phyloP scores from a whole-genome alignment of 2,329 filamentous ascomycete species.

The Ploettnerulaceae sp. region DNA sequence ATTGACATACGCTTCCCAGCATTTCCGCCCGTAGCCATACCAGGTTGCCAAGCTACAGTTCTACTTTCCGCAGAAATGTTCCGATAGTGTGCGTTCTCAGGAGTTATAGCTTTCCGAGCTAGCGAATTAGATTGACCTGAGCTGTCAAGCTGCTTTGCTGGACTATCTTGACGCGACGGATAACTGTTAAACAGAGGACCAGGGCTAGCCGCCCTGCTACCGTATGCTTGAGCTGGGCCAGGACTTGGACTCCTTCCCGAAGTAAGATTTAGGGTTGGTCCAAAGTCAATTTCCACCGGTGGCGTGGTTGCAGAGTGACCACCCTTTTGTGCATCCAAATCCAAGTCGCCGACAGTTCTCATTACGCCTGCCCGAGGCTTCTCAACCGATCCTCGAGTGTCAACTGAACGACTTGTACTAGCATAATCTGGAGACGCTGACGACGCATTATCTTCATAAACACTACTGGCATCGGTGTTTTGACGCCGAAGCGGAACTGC shows the following conservation, averaged over 20 bases:
- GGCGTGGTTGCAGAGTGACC: conserved; percentile 39
- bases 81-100: conserved; percentile 38
- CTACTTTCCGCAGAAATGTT: conserved; percentile 52
- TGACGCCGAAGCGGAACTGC: conserved; percentile 33
- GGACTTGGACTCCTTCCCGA: conserved; percentile 26
- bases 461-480: conserved; percentile 37
- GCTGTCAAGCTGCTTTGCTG: conserved; percentile 28
- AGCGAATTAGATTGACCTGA: conserved; percentile 37
- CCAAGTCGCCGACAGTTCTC: conserved; percentile 61
- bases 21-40: conserved; percentile 47
- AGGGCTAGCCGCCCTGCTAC: conserved; percentile 23
- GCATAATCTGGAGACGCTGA: conserved; percentile 72
- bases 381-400: conserved; percentile 48
- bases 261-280: conserved; percentile 62
- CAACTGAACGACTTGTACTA: conserved; percentile 44
- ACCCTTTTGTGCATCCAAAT: conserved; percentile 11
- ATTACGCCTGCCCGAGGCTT: conserved; percentile 73
- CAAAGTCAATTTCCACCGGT: conserved; percentile 74
- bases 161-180: conserved; percentile 15
- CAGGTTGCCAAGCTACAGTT: conserved; percentile 77
- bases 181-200: conserved; percentile 55
- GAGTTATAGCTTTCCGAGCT: conserved; percentile 38
- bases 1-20: conserved; percentile 43
- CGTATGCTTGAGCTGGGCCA: conserved; percentile 56
- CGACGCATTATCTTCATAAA: conserved; percentile 59